Evolutionary conservation across 2,329 filamentous ascomycete species (phyloP).

Genomic region (Paraphoma chrysanthemicola): DNA sequence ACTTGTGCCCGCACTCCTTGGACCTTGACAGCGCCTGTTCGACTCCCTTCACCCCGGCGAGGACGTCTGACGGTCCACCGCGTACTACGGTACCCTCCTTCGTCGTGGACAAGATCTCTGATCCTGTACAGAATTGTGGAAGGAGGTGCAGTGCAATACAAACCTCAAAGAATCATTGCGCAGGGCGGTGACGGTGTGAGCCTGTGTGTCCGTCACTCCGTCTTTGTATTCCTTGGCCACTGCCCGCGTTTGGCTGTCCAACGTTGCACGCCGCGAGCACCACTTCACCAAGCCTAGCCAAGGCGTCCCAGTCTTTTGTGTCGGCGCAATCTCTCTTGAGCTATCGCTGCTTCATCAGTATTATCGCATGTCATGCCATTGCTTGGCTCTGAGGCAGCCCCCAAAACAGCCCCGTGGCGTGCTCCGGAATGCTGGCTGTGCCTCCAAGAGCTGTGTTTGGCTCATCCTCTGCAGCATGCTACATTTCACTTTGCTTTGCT

Average conservation of each 20-base stretch:
- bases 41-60: too few relatives aligned
- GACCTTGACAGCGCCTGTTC: too few relatives aligned
- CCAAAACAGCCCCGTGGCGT: slow-evolving; percentile 17
- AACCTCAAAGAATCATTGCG: too few relatives aligned
- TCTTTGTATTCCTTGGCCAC: slow-evolving; percentile 35
- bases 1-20: too few relatives aligned
- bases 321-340: slow-evolving; percentile 12
- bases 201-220: slow-evolving; percentile 27
- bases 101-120: too few relatives aligned
- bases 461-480: too few relatives aligned
- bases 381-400: slow-evolving; percentile 29
- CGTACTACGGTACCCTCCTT: too few relatives aligned
- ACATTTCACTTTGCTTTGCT: too few relatives aligned
- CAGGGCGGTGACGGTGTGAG: neutral
- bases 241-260: slow-evolving; percentile 4
- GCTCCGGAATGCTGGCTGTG: neutral
- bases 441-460: neutral
- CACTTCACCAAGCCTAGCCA: slow-evolving; percentile 27
- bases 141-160: too few relatives aligned
- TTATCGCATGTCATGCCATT: slow-evolving; percentile 30
- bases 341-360: slow-evolving; percentile 12
- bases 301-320: slow-evolving; percentile 22
- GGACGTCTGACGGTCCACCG: too few relatives aligned
- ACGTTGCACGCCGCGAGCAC: neutral
- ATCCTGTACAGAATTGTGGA: too few relatives aligned